Conservation (phyloP, 1,139 yeast genomes). For the Suhomyces terraborum region DNA sequence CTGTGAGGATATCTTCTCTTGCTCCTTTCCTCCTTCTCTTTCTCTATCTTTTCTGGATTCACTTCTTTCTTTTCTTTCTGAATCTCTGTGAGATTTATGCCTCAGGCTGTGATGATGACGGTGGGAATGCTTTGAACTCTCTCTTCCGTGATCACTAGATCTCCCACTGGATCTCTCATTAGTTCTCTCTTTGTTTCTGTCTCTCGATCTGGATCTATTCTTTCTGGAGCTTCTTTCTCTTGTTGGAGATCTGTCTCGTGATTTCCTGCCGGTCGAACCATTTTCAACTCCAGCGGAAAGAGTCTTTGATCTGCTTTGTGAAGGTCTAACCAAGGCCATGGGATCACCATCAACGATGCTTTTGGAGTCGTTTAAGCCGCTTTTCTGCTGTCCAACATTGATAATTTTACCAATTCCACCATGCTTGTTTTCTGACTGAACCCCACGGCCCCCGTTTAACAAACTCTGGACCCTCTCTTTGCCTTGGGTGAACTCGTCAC, state of each 20-base stretch:
- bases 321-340: slow-evolving; percentile 42
- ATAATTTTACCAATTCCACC: slow-evolving; percentile 21
- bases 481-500: slow-evolving; percentile 38
- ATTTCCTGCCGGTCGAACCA: not conserved
- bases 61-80: not conserved
- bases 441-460: slow-evolving; percentile 25
- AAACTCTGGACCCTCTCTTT: slow-evolving; percentile 38
- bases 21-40: too few species aligned
- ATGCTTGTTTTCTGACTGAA: slow-evolving; percentile 12
- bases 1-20: too few species aligned
- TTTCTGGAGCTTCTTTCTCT: slow-evolving; percentile 14
- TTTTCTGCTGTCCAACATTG: slow-evolving; percentile 17
- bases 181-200: not conserved
- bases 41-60: not conserved
- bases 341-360: slow-evolving; percentile 53
- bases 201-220: not conserved
- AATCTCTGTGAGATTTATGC: not conserved
- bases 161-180: too few species aligned
- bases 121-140: not conserved
- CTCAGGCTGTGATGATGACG: not conserved
- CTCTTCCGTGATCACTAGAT: not conserved
- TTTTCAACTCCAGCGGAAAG: not conserved
- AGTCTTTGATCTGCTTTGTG: not conserved
- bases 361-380: not conserved
- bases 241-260: slow-evolving; percentile 13